Evolutionary conservation across 2,329 filamentous ascomycete species (phyloP), one percentile per base, ranked within the genome.

Genomic region (Trichoderma arundinaceum): DNA sequence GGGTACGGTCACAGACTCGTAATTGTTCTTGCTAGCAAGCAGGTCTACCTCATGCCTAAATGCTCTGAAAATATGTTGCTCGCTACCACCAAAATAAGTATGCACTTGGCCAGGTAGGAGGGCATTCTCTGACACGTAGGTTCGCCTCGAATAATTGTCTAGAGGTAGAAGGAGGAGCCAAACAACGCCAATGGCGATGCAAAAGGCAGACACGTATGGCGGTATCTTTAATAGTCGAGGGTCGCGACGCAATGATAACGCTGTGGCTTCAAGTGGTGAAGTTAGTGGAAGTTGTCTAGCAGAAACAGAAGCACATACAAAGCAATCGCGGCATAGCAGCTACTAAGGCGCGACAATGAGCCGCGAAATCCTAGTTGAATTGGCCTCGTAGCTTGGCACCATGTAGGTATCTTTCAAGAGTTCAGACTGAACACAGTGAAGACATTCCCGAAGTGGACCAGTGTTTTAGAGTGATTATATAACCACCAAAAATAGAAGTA

Each of bases 71-170:
- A 98, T 87, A 77, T 97, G 91, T 81, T 98, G 94, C 76, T 99
- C 95, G 77, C 92, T 97, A 17, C 95, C 95, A 7, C 92, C 90
- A 75, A 99, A 99, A 78, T 99, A 99, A 1, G 95, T 97, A 79
- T 98, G 94, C 8, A 98, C 95, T 78, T 99, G 95, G 2, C 94
- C 95, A 0, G 95, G 95, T 13, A 99, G 83, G 39, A 99, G 87
- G 10, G 95, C 95, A 77, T 99, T 99, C 78, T 99, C 95, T 49
- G 94, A 98, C 66, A 99, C 95, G 78, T 99, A 99, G 1, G 94
- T 99, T 67, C 87, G 85, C 70, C 95, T 88, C 58, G 93, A 97
- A 81, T 98, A 97, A 70, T 94, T 87, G 77, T 98, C 86, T 61
- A 98, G 84, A 2, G 95, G 95, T 1, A 99, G 86, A 38, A 98